These are phyloP conservation scores for Domatiomyces catenatus DNA, from an alignment of 2,329 filamentous ascomycete species.

Conservation along the genomic window DNA sequence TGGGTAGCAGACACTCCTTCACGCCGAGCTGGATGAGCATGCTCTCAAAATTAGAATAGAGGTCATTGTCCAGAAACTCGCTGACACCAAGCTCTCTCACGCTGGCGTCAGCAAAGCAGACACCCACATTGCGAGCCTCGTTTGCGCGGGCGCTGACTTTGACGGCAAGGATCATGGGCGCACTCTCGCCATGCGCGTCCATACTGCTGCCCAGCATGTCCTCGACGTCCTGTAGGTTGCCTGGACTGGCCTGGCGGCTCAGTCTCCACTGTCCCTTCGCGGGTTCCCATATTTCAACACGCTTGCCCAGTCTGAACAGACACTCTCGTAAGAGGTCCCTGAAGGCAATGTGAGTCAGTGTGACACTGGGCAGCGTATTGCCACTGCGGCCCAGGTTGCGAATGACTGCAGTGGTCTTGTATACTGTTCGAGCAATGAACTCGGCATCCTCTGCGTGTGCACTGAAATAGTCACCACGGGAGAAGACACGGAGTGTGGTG, in stretches of 20 bases:
- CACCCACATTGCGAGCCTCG: constrained; percentile 74
- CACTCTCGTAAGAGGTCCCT: constrained; percentile 90
- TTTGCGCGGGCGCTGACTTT: constrained; percentile 79
- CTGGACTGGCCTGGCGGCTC: constrained; percentile 79
- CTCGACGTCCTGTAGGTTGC: constrained; percentile 92
- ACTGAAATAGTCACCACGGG: constrained; percentile 88
- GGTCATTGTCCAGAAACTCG: constrained; percentile 96
- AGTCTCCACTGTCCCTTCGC: constrained; percentile 77
- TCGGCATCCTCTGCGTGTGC: constrained; percentile 36
- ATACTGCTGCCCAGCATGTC: constrained; percentile 70
- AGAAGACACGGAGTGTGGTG: constrained; percentile 71
- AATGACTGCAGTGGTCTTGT: constrained; percentile 93
- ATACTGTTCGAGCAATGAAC: constrained; percentile 50
- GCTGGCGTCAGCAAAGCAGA: constrained; percentile 95
- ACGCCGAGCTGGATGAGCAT: constrained; percentile 91
- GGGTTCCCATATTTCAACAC: constrained; percentile 75
- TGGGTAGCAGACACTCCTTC: constrained; percentile 77
- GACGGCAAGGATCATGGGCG: constrained; percentile 87
- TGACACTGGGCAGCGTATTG: constrained; percentile 79
- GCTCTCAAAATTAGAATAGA: constrained; percentile 96
- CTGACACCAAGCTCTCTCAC: constrained; percentile 90
- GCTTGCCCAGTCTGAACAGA: constrained; percentile 77
- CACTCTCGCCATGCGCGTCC: constrained; percentile 35
- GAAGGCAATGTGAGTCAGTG: constrained; percentile 88
- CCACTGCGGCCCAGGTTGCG: constrained; percentile 74